Base-by-base conservation (phyloP, 1,284 basidiomycete genomes). In the Omphalotus olearius region DNA sequence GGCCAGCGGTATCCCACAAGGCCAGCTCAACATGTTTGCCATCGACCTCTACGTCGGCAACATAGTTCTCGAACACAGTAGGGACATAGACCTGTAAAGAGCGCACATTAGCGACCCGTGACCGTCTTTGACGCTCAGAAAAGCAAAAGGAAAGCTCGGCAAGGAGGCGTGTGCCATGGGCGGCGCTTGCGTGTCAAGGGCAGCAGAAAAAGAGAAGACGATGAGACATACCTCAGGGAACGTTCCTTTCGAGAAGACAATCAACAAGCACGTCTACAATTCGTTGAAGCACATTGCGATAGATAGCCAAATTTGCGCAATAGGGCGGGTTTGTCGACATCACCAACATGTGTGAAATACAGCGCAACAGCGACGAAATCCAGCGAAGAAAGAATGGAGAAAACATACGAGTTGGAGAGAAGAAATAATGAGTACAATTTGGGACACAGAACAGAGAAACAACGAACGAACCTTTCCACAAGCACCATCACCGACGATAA, bases 1-100 rank as follows among this genome's bases (percentile, higher is more conserved):
- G 92, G 52, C 93, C 93, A 23, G 93, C 92, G 54, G 93, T 96
- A 88, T 96, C 93, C 93, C 93, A 95, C 57, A 96, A 76, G 26
- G 93, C 92, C 58, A 96, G 78, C 69, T 96, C 93, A 60, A 96
- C 89, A 69, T 91, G 87, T 72, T 92, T 93, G 60, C 88, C 88
- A 64, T 93, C 91, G 52, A 93, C 91, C 68, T 93, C 89, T 53
- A 93, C 90, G 67, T 56, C 89, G 59, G 88, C 88, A 47, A 92
- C 91, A 64, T 93, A 88, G 76, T 88, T 88, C 74, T 95, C 93
- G 61, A 95, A 95, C 45, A 95, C 92, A 54, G 93, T 95, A 42
- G 93, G 92, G 57, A 94, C 88, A 68, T 94, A 94, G 59, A 93
- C 91, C 88, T 93, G 61, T 1, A 35, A 40, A 28, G 52, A 47